Base-by-base conservation (phyloP, 805 yeast genomes). In the Saccharomycopsis schoenii region DNA sequence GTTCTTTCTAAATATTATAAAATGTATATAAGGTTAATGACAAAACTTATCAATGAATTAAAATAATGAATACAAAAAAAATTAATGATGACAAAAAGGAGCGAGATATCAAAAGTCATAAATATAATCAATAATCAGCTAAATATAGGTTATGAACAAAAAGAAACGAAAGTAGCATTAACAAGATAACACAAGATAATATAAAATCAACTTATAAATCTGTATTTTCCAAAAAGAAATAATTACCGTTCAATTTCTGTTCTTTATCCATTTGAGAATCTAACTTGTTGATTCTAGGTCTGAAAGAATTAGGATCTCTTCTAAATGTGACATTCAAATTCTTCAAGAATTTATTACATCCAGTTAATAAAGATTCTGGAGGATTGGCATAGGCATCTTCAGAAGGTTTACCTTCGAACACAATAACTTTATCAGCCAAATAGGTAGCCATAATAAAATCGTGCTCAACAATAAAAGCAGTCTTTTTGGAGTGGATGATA, bases 401-500 rank as follows among this genome's bases (percentile, higher is more conserved):
- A 34, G 98, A 90, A 60, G 99, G 98, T 66, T 77, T 70, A 75
- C 99, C 99, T 76, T 94, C 99, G 71, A 93, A 94, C 61, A 94
- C 98, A 83, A 94, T 93, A 69, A 94, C 99, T 72, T 96, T 84
- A 77, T 94, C 99, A 66, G 99, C 99, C 80, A 94, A 83, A 74
- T 94, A 94, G 17, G 99, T 94, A 66, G 99, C 98, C 99, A 94
- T 94, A 80, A 94, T 94, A 83, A 94, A 94, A 83, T 94, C 99
- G 85, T 94, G 99, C 86, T 94, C 99, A 62, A 94, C 99, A 69
- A 94, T 81, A 74, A 94, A 94, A n/a, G 99, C 99, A 55, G 98
- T 93, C 82, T 93, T 94, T 81, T 93, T 92, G 68, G 97, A 84
- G 73, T 94, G 99, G 73, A 94, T 79, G 71, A 94, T 89, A 72